A percentile compares a stretch with the other conserved stretches of the same genome.
phyloP scores from a whole-genome alignment of 1,284 basidiomycete species.

The Salmacisia buchloeana region DNA sequence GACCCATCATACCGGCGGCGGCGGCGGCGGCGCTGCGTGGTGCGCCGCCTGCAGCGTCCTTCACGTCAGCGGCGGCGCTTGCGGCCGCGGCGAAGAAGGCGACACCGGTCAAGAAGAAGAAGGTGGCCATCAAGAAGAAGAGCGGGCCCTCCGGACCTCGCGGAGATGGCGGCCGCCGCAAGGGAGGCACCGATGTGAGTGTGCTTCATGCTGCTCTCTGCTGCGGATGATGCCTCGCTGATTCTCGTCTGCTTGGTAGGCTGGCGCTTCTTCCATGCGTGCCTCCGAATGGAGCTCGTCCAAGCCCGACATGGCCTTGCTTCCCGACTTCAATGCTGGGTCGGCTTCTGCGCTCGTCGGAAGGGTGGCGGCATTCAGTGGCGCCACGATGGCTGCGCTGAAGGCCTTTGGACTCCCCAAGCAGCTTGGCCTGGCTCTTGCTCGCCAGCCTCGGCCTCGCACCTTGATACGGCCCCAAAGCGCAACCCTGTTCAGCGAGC shows the following conservation, averaged over 20 bases:
- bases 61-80: too few relatives aligned
- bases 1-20: too few relatives aligned
- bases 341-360: conserved; percentile 23
- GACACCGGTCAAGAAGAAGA: conserved; percentile 38
- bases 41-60: too few relatives aligned
- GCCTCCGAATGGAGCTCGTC: conserved; percentile 23
- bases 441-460: conserved; percentile 25
- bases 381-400: conserved; percentile 26
- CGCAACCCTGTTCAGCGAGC: conserved; percentile 31
- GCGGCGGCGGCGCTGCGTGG: too few relatives aligned
- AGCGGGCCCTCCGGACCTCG: conserved; percentile 22
- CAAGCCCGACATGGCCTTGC: conserved; percentile 34
- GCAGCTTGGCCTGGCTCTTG: conserved; percentile 26
- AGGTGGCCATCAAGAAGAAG: conserved; percentile 37
- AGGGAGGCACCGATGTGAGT: conserved; percentile 32
- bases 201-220: background rate
- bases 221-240: background rate
- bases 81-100: conserved; percentile 27
- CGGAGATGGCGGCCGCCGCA: conserved; percentile 32
- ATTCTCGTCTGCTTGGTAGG: conserved; percentile 1
- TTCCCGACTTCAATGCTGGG: conserved; percentile 28
- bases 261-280: background rate
- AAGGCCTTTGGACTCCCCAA: conserved; percentile 34
- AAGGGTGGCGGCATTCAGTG: conserved; percentile 32
- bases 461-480: conserved; percentile 33